phyloP scores from a whole-genome alignment of 495 filamentous ascomycete genomes.

The Xylaria nigripes region DNA sequence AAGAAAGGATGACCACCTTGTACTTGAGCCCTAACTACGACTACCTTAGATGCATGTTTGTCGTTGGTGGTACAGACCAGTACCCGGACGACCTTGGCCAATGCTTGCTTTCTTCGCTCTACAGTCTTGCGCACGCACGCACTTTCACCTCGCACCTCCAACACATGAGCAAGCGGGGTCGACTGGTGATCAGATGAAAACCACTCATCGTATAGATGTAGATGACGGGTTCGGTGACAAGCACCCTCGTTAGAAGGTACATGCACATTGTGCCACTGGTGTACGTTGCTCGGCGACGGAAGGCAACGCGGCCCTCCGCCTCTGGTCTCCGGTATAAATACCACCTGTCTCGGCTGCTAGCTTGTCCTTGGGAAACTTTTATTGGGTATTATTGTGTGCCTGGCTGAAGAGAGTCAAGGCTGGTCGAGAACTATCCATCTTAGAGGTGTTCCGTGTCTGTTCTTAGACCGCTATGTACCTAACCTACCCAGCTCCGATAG shows the following conservation, averaged over 20 bases:
- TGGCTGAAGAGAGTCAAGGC: neutral
- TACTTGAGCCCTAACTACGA: too few species aligned
- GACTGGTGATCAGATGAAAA: neutral
- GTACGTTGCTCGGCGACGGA: neutral
- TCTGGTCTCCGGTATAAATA: neutral
- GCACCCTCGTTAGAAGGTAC: neutral
- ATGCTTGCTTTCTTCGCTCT: too few species aligned
- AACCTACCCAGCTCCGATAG: too few species aligned
- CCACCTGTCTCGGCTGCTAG: slow-evolving; percentile 11
- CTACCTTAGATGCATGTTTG: too few species aligned
- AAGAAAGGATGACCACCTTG: too few species aligned
- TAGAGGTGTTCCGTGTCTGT: too few species aligned
- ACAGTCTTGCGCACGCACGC: too few species aligned
- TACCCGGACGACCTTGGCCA: too few species aligned
- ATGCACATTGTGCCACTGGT: slow-evolving; percentile 1
- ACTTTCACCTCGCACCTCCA: neutral
- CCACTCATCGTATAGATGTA: neutral
- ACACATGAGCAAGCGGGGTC: slow-evolving; percentile 3
- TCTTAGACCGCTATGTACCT: too few species aligned
- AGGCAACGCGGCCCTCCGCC: neutral
- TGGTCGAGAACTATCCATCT: too few species aligned
- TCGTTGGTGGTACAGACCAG: too few species aligned
- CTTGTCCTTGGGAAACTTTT: neutral
- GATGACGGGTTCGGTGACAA: neutral
- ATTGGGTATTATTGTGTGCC: neutral